Evolutionary conservation across 116 monocot species (phyloP), one percentile per base, ranked within the genome.

Genomic region (Posidonia oceanica): DNA sequence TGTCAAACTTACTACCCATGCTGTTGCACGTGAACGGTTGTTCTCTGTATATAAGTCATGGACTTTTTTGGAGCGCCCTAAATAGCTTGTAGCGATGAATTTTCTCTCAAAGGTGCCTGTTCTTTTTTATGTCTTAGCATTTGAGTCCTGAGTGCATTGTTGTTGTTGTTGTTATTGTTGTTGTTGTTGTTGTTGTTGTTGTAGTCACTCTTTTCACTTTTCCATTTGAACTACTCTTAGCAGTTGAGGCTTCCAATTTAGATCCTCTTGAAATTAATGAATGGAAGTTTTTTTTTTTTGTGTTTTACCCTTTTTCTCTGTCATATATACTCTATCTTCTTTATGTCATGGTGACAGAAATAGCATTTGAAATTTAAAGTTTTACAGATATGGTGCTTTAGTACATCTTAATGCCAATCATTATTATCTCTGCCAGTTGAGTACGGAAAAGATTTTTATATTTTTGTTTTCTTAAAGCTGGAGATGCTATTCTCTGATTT

Each of bases 31-130:
- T 29, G 61, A 61, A 61, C 36, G 14, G 61, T 61, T 61, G 36
- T 23, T 10, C 61, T 36, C 40, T 65, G 65, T 65, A 65, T 40
- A 65, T 65, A 40, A 39, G 65, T 44, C 41, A 65, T 44, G 20
- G 17, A 65, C 42, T 16, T 65, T n/a, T 65, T 12, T 65, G 22
- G 16, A n/a, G 23, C 29, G 12, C 37, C 39, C 40, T 65, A 17
- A 17, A 5, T 65, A 6, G 39, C 39, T 36, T 41, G 65, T 44
- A 16, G 17, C 40, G n/a, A 10, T 65, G 64, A 21, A 42, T 36
- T 23, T 61, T 13, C 22, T n/a, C 36, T 10, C 21, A 64, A 20
- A 39, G 12, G 6, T 3, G 12, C 61, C 6, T 37, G 14, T 64
- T 41, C 2, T n/a, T n/a, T 39, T 64, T 42, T 64, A 64, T 36